Evolutionary conservation across 2,329 filamentous ascomycete genomes (phyloP), one percentile per base, ranked within the genome.

Genomic region (Aspergillus cejpii): DNA sequence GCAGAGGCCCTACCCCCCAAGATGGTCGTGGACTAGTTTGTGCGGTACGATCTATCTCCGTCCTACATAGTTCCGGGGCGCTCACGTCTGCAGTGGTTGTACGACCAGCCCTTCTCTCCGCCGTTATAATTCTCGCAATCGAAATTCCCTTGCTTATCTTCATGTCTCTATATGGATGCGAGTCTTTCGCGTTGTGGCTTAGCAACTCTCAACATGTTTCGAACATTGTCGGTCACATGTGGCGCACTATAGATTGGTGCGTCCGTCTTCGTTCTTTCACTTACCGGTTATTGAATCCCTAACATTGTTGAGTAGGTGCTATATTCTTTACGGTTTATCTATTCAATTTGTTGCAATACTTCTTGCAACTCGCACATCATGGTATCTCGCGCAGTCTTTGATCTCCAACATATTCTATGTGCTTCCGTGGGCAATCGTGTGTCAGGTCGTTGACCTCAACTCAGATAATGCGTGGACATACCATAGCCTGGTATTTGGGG

Each of bases 361-460:
- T 0, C 71, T 85, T 0, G 79, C 83, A 0, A 85, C 82, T 0
- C 66, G 74, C 0, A 82, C 83, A 0, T 67, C 68, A 1, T 87
- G 80, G 82, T 87, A 85, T 57, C 68, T 87, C 0, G 79, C 76
- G 46, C 83, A 87, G 59, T 81, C 79, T 3, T 64, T 87, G 1
- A 74, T 68, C 0, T 84, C 81, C 5, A 87, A 87, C 54, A 38
- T 87, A 0, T 60, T 83, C 0, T 87, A 82, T 57, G 81, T 87
- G 0, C 63, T 88, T 2, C 83, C 83, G 0, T 87, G 83, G 82
- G 82, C 83, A 0, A 77, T 87, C 31, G 80, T 76, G 0, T 52
- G 49, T n/a, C 50, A 54, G 17, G 42, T 51, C 0, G 28, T 44
- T 3, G 8, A 43, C 4, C 41, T 50, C 8, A 38, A 47, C 10